phyloP scores from a whole-genome alignment of 2,329 filamentous ascomycete genomes.

The Bipolaris bicolor region DNA sequence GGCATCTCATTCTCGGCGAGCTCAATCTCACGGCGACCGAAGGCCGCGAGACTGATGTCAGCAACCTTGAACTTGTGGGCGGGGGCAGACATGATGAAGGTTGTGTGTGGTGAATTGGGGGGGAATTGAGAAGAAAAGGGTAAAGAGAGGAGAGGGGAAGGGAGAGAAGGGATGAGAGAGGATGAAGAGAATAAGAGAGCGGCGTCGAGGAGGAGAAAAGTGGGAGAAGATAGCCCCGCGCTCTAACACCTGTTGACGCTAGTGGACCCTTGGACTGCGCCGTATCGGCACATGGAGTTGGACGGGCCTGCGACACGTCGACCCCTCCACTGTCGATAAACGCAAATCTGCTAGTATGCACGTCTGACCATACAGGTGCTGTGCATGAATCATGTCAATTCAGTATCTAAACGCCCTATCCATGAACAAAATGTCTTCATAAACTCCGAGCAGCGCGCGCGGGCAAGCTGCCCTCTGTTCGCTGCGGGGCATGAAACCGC shows the following conservation, averaged over 20 bases:
- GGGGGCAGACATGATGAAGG: conserved; percentile 70
- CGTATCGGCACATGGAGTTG: conserved; percentile 15
- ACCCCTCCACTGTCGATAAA: not conserved
- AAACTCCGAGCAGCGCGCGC: not conserved
- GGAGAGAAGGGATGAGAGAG: conserved; percentile 11
- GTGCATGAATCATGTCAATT: not conserved
- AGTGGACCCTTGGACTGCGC: conserved; percentile 16
- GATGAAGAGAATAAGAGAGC: conserved; percentile 20
- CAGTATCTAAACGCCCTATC: not conserved
- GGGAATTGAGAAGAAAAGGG: conserved; percentile 13
- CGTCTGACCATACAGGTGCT: not conserved
- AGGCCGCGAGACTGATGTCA: conserved; percentile 94
- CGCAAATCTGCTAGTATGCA: too few species aligned
- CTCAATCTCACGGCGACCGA: conserved; percentile 98
- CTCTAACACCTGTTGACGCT: conserved; percentile 15
- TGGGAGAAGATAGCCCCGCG: conserved; percentile 22
- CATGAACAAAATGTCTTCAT: not conserved
- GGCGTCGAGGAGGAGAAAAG: conserved; percentile 15
- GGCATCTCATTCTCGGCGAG: conserved; percentile 93
- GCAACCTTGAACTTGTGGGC: conserved; percentile 97
- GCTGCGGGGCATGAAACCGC: conserved; percentile 13
- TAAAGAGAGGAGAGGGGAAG: conserved; percentile 19
- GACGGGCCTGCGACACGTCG: conserved; percentile 10
- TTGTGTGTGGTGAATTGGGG: conserved; percentile 15
- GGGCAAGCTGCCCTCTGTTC: not conserved